Conservation (phyloP, 768 basidiomycete species). For the Sporobolomyces pararoseus region DNA sequence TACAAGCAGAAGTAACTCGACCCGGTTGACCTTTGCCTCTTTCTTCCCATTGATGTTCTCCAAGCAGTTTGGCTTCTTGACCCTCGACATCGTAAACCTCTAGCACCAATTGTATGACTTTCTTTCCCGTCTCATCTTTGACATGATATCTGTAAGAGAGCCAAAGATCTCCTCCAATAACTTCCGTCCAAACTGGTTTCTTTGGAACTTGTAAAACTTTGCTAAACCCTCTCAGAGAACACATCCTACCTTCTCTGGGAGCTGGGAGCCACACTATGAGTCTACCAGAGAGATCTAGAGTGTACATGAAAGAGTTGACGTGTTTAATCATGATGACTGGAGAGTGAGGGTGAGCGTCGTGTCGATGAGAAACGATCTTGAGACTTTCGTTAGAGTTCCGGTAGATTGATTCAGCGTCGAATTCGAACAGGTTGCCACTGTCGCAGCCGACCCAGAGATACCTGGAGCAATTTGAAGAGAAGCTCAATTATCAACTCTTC, state of each 20-base stretch:
- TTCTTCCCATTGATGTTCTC: constrained; percentile 5
- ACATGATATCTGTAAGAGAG: background rate
- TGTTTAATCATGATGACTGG: background rate
- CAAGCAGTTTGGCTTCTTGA: background rate
- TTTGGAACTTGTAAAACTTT: constrained; percentile 3
- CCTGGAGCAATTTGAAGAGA: constrained; percentile 8
- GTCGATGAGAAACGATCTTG: background rate
- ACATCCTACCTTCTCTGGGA: background rate
- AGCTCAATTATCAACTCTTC: background rate
- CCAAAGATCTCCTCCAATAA: constrained; percentile 1
- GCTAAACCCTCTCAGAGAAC: constrained; percentile 12
- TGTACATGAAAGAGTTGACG: background rate
- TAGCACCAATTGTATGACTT: background rate
- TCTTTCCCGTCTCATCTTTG: background rate
- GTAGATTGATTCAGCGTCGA: constrained; percentile 4
- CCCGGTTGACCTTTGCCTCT: background rate
- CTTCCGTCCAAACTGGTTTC: background rate
- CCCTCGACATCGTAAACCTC: constrained; percentile 5
- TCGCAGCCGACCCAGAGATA: constrained; percentile 31
- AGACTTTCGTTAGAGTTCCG: background rate
- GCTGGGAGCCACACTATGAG: constrained; percentile 31
- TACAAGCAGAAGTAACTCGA: background rate
- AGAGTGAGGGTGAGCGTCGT: constrained; percentile 27
- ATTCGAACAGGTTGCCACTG: constrained; percentile 11
- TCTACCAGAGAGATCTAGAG: constrained; percentile 18